Percentiles rank a stretch among this genome's conserved stretches.
These are phyloP conservation scores for Massarina eburnea DNA, from an alignment of 2,329 filamentous ascomycete genomes.

Conservation along the genomic window DNA sequence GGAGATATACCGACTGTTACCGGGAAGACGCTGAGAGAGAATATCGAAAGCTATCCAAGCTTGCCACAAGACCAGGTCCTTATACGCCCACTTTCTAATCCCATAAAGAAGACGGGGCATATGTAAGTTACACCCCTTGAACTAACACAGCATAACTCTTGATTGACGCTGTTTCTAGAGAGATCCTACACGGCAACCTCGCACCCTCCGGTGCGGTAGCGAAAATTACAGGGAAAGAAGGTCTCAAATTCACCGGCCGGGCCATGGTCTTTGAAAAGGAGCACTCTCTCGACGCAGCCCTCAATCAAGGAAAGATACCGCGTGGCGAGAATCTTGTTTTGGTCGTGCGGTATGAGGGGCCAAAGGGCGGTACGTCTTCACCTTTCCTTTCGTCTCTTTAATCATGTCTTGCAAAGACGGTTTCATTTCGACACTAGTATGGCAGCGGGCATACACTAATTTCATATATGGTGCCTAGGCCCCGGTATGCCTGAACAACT, in stretches of 20 bases:
- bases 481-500: constrained; percentile 77
- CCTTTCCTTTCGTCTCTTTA: too few species aligned
- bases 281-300: constrained; percentile 67
- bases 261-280: constrained; percentile 71
- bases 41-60: constrained; percentile 57
- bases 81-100: constrained; percentile 67
- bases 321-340: constrained; percentile 77
- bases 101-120: constrained; percentile 71
- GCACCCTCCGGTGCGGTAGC: constrained; percentile 71
- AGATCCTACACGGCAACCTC: constrained; percentile 70
- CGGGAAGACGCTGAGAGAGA: constrained; percentile 53
- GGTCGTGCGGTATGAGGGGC: constrained; percentile 73
- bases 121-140: too few species aligned
- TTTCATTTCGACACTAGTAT: too few species aligned
- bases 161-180: too few species aligned
- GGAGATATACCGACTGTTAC: constrained; percentile 54
- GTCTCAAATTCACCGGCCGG: constrained; percentile 66
- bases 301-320: constrained; percentile 69
- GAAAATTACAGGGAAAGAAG: constrained; percentile 78
- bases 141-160: too few species aligned
- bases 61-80: constrained; percentile 72
- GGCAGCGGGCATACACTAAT: too few species aligned
- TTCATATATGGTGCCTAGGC: too few species aligned
- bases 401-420: too few species aligned
- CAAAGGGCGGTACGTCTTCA: constrained; percentile 74